Evolutionary conservation across 1,284 basidiomycete genomes (phyloP).

Genomic region (Trametes sp.): DNA sequence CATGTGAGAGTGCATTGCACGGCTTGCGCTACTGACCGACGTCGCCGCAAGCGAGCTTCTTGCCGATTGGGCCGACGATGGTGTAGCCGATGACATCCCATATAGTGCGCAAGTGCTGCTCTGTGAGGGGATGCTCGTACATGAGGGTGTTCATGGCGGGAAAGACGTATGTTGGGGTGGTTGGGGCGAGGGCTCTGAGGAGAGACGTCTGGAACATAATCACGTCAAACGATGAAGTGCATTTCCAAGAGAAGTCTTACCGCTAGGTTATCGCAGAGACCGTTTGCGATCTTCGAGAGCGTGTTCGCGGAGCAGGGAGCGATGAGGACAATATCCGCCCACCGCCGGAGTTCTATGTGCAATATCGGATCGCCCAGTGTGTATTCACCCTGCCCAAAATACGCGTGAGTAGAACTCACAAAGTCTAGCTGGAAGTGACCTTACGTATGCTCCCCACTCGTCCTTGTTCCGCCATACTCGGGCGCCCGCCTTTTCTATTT

Average conservation of each 20-base stretch:
- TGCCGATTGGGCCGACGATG: conserved; percentile 87
- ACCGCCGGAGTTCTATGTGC: conserved; percentile 95
- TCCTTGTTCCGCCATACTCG: conserved; percentile 91
- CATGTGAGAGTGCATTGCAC: conserved; percentile 32
- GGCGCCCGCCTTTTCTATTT: conserved; percentile 62
- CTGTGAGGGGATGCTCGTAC: conserved; percentile 95
- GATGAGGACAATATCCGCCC: conserved; percentile 95
- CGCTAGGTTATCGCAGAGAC: conserved; percentile 90
- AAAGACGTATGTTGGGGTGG: conserved; percentile 87
- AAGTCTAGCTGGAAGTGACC: background rate
- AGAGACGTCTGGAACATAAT: conserved; percentile 79
- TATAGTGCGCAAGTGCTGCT: conserved; percentile 78
- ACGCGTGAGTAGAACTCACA: background rate
- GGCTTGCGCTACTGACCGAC: conserved; percentile 59
- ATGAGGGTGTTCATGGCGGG: conserved; percentile 99
- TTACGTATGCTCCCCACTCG: conserved; percentile 78
- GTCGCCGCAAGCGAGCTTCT: conserved; percentile 92
- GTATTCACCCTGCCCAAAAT: conserved; percentile 53
- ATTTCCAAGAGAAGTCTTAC: conserved; percentile 51
- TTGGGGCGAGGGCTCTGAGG: conserved; percentile 84
- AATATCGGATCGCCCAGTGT: conserved; percentile 91
- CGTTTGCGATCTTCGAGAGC: conserved; percentile 89
- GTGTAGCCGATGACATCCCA: conserved; percentile 80
- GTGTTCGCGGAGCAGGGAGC: conserved; percentile 97
- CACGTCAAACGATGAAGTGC: background rate